These are phyloP conservation scores for Mentha longifolia DNA, from an alignment of 257 asterid genomes.

Conservation along the genomic window DNA sequence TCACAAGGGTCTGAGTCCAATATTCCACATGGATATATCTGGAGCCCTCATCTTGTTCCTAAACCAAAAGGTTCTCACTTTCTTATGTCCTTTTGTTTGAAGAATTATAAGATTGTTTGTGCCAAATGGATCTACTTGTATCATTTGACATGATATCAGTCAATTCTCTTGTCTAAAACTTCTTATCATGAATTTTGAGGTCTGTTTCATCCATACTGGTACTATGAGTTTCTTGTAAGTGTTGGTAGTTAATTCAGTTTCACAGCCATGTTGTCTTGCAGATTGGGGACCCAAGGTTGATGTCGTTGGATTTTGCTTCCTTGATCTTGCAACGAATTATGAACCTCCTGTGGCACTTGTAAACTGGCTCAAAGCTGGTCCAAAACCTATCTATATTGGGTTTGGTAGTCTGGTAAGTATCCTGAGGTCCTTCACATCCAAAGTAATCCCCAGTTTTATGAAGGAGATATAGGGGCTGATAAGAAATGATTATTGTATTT, in stretches of 20 bases:
- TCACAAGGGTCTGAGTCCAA: conserved; percentile 81
- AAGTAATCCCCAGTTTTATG: conserved; percentile 18
- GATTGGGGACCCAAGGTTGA: conserved; percentile 98
- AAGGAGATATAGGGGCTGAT: conserved; percentile 17
- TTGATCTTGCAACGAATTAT: conserved; percentile 89
- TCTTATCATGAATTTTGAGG: conserved; percentile 12
- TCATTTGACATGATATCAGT: conserved; percentile 17
- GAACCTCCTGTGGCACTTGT: conserved; percentile 85
- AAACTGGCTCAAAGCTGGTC: conserved; percentile 89
- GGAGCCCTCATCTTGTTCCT: conserved; percentile 99
- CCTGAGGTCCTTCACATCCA: conserved; percentile 22
- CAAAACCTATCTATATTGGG: conserved; percentile 84
- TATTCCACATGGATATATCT: conserved; percentile 89
- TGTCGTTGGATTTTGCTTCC: conserved; percentile 99
- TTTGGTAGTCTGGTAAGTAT: conserved; percentile 85
- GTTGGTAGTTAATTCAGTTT: conserved; percentile 32
- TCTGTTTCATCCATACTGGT: conserved; percentile 15
- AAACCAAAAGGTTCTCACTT: conserved; percentile 86
- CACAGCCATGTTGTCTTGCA: conserved; percentile 53
- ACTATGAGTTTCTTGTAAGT: conserved; percentile 15
- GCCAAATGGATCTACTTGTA: conserved; percentile 20
- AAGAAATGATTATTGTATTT: background rate
- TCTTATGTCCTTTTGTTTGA: conserved; percentile 15
- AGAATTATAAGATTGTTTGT: background rate
- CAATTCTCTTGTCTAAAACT: conserved; percentile 2